A percentile compares a stretch with the other conserved stretches of the same genome.
phyloP scores from a whole-genome alignment of 441 rosid species.

The Biscutella laevigata region DNA sequence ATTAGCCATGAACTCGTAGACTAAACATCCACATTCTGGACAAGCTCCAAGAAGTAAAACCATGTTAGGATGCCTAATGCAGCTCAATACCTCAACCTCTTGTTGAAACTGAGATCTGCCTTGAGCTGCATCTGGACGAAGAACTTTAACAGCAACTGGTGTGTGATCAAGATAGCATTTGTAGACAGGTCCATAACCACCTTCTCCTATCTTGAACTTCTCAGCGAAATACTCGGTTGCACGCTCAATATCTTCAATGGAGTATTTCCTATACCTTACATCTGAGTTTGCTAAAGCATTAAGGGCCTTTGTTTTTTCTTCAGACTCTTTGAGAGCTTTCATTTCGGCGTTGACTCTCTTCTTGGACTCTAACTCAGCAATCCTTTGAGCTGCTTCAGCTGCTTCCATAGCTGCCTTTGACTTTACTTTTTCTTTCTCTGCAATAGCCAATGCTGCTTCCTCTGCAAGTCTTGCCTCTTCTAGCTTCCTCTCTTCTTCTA shows the following conservation, averaged over 20 bases:
- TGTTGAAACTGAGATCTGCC: slow-evolving; percentile 87
- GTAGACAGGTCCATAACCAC: slow-evolving; percentile 91
- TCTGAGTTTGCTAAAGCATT: slow-evolving; percentile 46
- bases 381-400: slow-evolving; percentile 80
- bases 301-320: slow-evolving; percentile 62
- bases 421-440: slow-evolving; percentile 73
- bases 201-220: slow-evolving; percentile 75
- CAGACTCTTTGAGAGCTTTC: slow-evolving; percentile 66
- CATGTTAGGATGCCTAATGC: slow-evolving; percentile 95
- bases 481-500: slow-evolving; percentile 61
- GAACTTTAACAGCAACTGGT: slow-evolving; percentile 69
- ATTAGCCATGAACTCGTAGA: slow-evolving; percentile 83
- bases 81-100: slow-evolving; percentile 91
- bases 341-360: slow-evolving; percentile 63
- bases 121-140: slow-evolving; percentile 82
- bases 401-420: slow-evolving; percentile 79
- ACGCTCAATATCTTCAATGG: slow-evolving; percentile 75
- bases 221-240: slow-evolving; percentile 64
- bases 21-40: slow-evolving; percentile 79
- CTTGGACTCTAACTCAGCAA: slow-evolving; percentile 68
- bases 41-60: slow-evolving; percentile 91
- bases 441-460: slow-evolving; percentile 74
- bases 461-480: slow-evolving; percentile 75
- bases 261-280: slow-evolving; percentile 65
- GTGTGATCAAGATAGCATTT: slow-evolving; percentile 68